A percentile compares a stretch with the other conserved stretches of the same genome.
phyloP scores from a whole-genome alignment of 2,329 filamentous ascomycete genomes.

The Aspergillus sojae region DNA sequence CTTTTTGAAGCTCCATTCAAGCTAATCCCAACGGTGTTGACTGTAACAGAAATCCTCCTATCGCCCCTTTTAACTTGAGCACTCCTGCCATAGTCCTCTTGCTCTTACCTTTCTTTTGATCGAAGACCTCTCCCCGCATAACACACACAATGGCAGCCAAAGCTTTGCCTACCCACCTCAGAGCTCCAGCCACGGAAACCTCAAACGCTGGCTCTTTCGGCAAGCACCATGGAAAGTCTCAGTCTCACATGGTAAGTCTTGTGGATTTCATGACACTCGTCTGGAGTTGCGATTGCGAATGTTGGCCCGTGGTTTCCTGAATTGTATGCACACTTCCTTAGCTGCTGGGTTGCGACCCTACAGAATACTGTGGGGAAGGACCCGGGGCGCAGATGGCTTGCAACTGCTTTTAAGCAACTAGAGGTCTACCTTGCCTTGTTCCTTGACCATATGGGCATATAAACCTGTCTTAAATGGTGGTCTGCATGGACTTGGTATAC shows the following conservation, averaged over 20 bases:
- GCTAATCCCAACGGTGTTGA: conserved; percentile 3
- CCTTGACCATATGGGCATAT: neutral
- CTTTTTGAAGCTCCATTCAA: neutral
- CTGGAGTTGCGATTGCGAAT: neutral
- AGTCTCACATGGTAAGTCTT: conserved; percentile 58
- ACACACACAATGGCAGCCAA: conserved; percentile 67
- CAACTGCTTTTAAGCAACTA: neutral
- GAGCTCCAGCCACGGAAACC: conserved; percentile 55
- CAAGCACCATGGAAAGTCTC: conserved; percentile 58
- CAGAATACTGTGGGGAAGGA: neutral
- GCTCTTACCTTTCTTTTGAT: conserved; percentile 7
- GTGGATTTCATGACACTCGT: neutral
- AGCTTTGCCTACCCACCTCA: conserved; percentile 83
- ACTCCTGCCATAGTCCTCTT: neutral
- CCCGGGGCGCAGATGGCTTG: neutral
- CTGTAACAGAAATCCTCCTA: neutral
- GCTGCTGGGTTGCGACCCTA: neutral
- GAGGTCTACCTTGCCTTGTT: neutral
- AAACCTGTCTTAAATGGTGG: neutral
- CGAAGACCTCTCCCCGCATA: conserved; percentile 6
- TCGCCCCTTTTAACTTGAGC: neutral
- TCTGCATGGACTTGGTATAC: neutral
- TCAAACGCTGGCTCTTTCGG: conserved; percentile 40
- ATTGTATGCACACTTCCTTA: neutral
- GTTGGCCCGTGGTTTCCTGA: neutral